Evolutionary conservation across 2,329 filamentous ascomycete genomes (phyloP).

Genomic region (Penicillium sp.): DNA sequence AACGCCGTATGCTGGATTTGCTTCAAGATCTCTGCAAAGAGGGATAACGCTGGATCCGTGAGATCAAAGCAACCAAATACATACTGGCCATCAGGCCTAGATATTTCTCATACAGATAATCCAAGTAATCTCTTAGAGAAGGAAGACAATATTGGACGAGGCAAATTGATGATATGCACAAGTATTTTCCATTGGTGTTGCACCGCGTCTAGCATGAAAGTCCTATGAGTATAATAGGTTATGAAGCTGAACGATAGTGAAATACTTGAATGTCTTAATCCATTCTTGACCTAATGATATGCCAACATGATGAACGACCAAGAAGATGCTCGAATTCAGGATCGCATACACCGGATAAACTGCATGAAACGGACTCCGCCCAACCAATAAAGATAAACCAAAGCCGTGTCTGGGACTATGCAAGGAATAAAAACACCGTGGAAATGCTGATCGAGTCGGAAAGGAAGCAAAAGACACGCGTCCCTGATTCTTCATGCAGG

Average conservation of each 20-base stretch:
- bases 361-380: constrained; percentile 10
- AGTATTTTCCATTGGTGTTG: too few species aligned
- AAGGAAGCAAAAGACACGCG: neutral
- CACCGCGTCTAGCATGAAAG: too few species aligned
- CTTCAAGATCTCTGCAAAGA: constrained; percentile 48
- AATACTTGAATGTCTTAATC: too few species aligned
- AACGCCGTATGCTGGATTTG: constrained; percentile 46
- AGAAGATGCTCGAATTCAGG: constrained; percentile 4
- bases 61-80: too few species aligned
- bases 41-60: too few species aligned
- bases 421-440: constrained; percentile 12
- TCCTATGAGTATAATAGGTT: neutral
- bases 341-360: constrained; percentile 1
- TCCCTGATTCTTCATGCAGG: constrained; percentile 6
- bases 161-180: neutral
- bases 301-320: constrained; percentile 2
- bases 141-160: too few species aligned
- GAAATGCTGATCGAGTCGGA: constrained; percentile 11
- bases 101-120: too few species aligned
- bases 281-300: too few species aligned
- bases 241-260: too few species aligned
- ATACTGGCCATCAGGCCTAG: too few species aligned
- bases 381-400: constrained; percentile 2
- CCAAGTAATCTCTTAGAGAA: neutral
- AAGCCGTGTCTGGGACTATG: constrained; percentile 7